Conservation (phyloP, 495 filamentous ascomycete species). For the Talaromyces borbonicus region DNA sequence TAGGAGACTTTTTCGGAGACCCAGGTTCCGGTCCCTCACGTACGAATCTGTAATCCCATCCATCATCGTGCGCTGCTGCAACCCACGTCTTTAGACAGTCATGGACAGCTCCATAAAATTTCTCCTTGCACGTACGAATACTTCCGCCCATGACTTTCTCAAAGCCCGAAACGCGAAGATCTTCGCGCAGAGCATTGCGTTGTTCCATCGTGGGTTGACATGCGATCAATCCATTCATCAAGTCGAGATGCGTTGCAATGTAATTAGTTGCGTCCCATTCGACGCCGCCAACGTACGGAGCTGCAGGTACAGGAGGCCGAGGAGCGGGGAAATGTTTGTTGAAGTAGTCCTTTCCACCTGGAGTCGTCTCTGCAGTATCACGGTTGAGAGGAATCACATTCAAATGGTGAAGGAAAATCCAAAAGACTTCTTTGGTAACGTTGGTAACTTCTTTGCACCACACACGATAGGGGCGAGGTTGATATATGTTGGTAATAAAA, state of each 20-base stretch:
- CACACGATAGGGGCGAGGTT: slow-evolving; percentile 76
- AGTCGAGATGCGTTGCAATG: slow-evolving; percentile 80
- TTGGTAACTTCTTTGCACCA: slow-evolving; percentile 89
- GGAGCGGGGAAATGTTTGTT: slow-evolving; percentile 75
- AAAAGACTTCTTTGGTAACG: slow-evolving; percentile 97
- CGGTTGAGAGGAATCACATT: slow-evolving; percentile 63
- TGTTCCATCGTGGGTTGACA: slow-evolving; percentile 60
- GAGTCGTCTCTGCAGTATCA: slow-evolving; percentile 16
- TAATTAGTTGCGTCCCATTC: slow-evolving; percentile 99
- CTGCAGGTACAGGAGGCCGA: slow-evolving; percentile 82
- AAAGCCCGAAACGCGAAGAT: slow-evolving; percentile 77
- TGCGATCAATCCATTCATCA: slow-evolving; percentile 86
- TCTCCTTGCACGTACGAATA: slow-evolving; percentile 89
- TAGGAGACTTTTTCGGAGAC: slow-evolving; percentile 33
- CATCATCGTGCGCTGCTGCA: slow-evolving; percentile 73
- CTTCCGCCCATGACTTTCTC: slow-evolving; percentile 81
- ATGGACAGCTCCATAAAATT: slow-evolving; percentile 87
- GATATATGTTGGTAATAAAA: slow-evolving; percentile 84
- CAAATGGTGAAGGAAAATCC: slow-evolving; percentile 93
- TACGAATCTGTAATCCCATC: slow-evolving; percentile 70
- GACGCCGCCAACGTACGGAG: slow-evolving; percentile 93
- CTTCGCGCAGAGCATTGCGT: slow-evolving; percentile 67
- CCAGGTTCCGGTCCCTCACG: slow-evolving; percentile 53
- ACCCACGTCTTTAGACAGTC: slow-evolving; percentile 86
- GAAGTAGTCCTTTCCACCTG: slow-evolving; percentile 39